Base-by-base conservation (phyloP, 768 basidiomycete species). In the Rhodotorula graminis region DNA sequence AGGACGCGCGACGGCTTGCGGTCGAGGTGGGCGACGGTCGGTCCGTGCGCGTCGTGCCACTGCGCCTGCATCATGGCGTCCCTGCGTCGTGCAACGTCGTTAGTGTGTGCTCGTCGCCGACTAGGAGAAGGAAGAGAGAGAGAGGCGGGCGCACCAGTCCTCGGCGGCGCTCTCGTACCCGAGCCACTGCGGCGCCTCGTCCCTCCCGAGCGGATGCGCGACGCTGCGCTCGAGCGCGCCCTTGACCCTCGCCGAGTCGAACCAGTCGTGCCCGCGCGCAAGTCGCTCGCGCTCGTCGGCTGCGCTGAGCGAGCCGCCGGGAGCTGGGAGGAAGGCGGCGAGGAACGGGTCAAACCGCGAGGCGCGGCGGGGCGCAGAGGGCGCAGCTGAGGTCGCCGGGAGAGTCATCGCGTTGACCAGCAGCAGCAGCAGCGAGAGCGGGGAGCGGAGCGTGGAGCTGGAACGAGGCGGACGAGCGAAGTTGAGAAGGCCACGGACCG, bases 311-410 rank as follows among this genome's bases (percentile, higher is more conserved):
- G 23, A 33, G 37, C 19, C 31, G 18, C 37, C 18, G 31, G 29
- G 56, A 33, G 57, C 31, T 9, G 1, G 2, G 33, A 58, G 57
- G 37, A 16, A 19, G 10, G 57, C 1, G 11, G 57, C 56, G 33
- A 57, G 57, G 57, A 58, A 58, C 16, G 37, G 57, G 57, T 58
- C 57, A 37, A 58, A 58, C 33, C 21, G 33, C 23, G 57, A 37
- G 21, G 37, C 33, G 31, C 37, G 57, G 10, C 14, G 21, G 12
- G 50, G 14, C 55, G 50, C 23, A 10, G 23, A 9, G 23, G 9
- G 50, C 5, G 50, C 11, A 25, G 25, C 50, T 3, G 47, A 3
- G 3, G 23, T 2, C 3, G 2, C 18, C 11, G 18, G 47, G 3
- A 21, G 53, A 1, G 9, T 3, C 53, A 29, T 27, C 25, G 19